Evolutionary conservation across 495 filamentous ascomycete genomes (phyloP).

Genomic region (Penicillium pulvis): DNA sequence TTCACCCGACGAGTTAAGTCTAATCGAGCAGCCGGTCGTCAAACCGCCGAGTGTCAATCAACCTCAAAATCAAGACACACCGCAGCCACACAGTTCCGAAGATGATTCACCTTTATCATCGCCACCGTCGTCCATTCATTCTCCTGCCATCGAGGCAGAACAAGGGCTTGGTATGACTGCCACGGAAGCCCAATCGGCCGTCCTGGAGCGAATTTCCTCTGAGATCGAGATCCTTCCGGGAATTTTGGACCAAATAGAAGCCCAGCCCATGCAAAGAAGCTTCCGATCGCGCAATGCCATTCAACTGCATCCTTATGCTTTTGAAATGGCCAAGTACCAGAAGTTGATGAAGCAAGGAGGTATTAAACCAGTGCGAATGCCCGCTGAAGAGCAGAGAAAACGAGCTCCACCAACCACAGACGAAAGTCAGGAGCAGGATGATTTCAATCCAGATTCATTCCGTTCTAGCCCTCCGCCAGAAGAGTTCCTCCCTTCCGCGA

Average conservation of each 20-base stretch:
- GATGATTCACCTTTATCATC: slow-evolving; percentile 50
- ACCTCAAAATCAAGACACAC: not conserved
- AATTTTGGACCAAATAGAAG: slow-evolving; percentile 34
- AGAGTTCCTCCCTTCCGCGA: slow-evolving; percentile 22
- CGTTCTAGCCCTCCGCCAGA: slow-evolving; percentile 39
- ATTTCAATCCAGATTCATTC: slow-evolving; percentile 26
- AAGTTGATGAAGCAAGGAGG: slow-evolving; percentile 61
- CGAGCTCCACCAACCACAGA: slow-evolving; percentile 43
- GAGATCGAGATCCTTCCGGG: slow-evolving; percentile 35
- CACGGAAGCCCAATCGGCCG: slow-evolving; percentile 8
- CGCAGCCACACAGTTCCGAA: slow-evolving; percentile 10
- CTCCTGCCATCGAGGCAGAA: slow-evolving; percentile 1
- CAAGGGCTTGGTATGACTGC: not conserved
- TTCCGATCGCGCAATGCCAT: slow-evolving; percentile 73
- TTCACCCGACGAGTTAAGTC: slow-evolving; percentile 36
- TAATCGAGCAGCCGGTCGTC: slow-evolving; percentile 10
- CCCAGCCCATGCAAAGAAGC: slow-evolving; percentile 40
- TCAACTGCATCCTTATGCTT: slow-evolving; percentile 71
- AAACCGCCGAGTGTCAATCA: not conserved
- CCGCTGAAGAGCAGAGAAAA: slow-evolving; percentile 27
- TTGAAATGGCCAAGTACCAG: slow-evolving; percentile 69
- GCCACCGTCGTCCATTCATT: slow-evolving; percentile 34
- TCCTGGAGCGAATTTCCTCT: slow-evolving; percentile 22
- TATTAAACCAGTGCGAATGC: slow-evolving; percentile 61
- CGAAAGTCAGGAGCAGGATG: slow-evolving; percentile 53